Conservation (phyloP, 2,329 filamentous ascomycete genomes). For the Paecilomyces sp. region DNA sequence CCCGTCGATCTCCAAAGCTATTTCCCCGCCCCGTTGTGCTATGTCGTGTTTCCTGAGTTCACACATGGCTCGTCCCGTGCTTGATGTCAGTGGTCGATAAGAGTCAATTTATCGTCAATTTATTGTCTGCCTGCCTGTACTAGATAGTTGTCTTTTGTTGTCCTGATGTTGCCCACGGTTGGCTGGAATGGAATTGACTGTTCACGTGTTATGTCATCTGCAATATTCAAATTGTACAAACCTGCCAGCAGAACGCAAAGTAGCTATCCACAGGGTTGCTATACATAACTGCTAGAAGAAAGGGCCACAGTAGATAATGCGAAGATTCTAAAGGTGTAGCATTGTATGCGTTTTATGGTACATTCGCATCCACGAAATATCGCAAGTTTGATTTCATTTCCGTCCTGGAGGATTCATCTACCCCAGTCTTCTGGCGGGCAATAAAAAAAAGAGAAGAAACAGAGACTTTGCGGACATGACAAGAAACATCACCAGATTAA, state of each 20-base stretch:
- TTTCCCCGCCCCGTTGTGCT: not conserved
- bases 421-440: not conserved
- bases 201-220: not conserved
- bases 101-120: not conserved
- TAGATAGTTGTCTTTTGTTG: not conserved
- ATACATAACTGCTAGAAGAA: not conserved
- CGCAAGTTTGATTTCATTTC: not conserved
- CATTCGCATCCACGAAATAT: not conserved
- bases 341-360: conserved; percentile 5
- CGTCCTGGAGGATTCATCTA: not conserved
- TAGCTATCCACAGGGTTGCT: not conserved
- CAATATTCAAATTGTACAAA: not conserved
- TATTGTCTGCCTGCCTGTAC: not conserved
- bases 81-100: not conserved
- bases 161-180: not conserved
- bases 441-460: not conserved
- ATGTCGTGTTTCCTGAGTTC: not conserved
- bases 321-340: conserved; percentile 6
- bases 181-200: not conserved
- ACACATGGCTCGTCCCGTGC: not conserved
- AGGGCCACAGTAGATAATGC: not conserved
- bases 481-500: conserved; percentile 9
- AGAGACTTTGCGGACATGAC: not conserved
- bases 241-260: not conserved
- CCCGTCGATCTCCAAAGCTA: not conserved